Evolutionary conservation across 2,329 filamentous ascomycete genomes (phyloP).

Genomic region (Neopestalotiopsis sp.): DNA sequence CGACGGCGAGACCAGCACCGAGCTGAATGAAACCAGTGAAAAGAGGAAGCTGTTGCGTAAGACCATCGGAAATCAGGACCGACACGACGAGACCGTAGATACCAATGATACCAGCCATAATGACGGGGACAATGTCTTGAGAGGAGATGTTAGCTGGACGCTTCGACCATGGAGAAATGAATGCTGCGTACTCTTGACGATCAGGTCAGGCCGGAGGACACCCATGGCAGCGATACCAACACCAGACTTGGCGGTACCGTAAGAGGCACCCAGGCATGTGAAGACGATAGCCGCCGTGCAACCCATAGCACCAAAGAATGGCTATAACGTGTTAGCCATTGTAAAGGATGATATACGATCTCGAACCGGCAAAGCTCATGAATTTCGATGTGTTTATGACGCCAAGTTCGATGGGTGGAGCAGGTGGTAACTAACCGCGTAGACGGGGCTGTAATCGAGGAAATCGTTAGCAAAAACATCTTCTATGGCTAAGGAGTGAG

Average conservation of each 20-base stretch:
- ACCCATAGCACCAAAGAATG: slow-evolving; percentile 87
- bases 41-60: slow-evolving; percentile 74
- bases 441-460: slow-evolving; percentile 77
- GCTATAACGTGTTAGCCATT: slow-evolving; percentile 40
- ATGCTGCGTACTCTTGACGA: slow-evolving; percentile 89
- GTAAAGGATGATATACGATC: background rate
- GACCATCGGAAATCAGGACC: slow-evolving; percentile 82
- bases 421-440: slow-evolving; percentile 81
- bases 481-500: slow-evolving; percentile 8
- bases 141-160: slow-evolving; percentile 28
- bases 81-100: slow-evolving; percentile 94
- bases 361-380: background rate
- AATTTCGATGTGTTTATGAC: slow-evolving; percentile 29
- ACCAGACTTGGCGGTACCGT: slow-evolving; percentile 98
- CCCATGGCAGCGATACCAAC: slow-evolving; percentile 98
- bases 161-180: slow-evolving; percentile 21
- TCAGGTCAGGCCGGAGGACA: slow-evolving; percentile 95
- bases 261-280: slow-evolving; percentile 95
- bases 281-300: slow-evolving; percentile 93
- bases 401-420: slow-evolving; percentile 26
- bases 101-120: slow-evolving; percentile 99
- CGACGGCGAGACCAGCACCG: slow-evolving; percentile 81
- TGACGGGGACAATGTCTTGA: slow-evolving; percentile 96
- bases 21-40: slow-evolving; percentile 88
- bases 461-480: slow-evolving; percentile 30